Conservation (phyloP, 2,329 filamentous ascomycete species). For the Emergomyces orientalis region DNA sequence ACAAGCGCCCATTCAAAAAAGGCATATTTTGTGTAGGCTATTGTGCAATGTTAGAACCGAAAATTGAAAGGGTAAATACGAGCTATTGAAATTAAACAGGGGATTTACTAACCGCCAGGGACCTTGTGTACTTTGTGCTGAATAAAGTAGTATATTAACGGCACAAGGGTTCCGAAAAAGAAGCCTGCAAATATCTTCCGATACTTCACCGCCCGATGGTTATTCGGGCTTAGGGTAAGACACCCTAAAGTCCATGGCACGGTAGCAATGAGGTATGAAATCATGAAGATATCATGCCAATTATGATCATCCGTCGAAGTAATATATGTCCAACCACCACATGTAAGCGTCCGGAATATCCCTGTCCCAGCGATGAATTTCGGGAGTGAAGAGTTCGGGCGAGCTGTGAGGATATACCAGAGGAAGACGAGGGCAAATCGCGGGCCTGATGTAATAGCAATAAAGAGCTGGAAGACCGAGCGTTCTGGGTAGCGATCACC, state of each 20-base stretch:
- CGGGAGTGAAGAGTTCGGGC: slow-evolving; percentile 64
- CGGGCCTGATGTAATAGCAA: slow-evolving; percentile 89
- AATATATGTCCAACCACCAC: slow-evolving; percentile 96
- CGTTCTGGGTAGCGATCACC: slow-evolving; percentile 95
- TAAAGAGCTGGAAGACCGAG: slow-evolving; percentile 94
- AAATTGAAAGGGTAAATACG: not conserved
- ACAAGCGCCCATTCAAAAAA: slow-evolving; percentile 98
- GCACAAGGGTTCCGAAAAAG: slow-evolving; percentile 86
- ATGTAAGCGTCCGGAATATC: slow-evolving; percentile 80
- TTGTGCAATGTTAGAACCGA: slow-evolving; percentile 12
- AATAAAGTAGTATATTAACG: slow-evolving; percentile 93
- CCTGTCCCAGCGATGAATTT: slow-evolving; percentile 73
- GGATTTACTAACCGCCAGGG: slow-evolving; percentile 64
- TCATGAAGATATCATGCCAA: slow-evolving; percentile 99
- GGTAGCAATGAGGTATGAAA: slow-evolving; percentile 89
- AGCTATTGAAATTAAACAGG: not conserved
- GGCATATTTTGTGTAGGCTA: slow-evolving; percentile 93
- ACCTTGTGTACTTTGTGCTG: slow-evolving; percentile 96
- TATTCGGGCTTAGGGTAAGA: slow-evolving; percentile 75
- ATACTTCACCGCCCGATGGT: slow-evolving; percentile 73
- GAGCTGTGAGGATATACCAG: slow-evolving; percentile 82
- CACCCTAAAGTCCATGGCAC: slow-evolving; percentile 93
- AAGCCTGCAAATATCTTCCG: slow-evolving; percentile 71
- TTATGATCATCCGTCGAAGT: slow-evolving; percentile 97
- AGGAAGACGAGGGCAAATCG: slow-evolving; percentile 83